Percentiles rank a stretch among this genome's conserved stretches.
These are phyloP conservation scores for Neurospora sp. DNA, from an alignment of 495 filamentous ascomycete genomes.

Conservation along the genomic window DNA sequence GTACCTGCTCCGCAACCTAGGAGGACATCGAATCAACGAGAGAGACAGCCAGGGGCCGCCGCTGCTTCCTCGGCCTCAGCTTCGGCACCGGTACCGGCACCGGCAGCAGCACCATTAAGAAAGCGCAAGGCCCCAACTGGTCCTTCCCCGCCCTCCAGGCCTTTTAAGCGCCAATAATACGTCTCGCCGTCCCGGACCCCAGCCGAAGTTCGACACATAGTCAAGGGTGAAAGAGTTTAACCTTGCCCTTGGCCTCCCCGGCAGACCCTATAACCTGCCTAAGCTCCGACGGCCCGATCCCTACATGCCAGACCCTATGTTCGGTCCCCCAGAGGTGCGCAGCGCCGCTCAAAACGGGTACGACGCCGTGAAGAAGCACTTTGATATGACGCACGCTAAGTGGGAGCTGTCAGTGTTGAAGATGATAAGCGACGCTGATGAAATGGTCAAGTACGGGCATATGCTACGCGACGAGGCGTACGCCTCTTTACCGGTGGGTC, in stretches of 20 bases:
- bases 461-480: not conserved
- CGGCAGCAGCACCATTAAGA: not conserved
- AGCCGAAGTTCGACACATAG: not conserved
- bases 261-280: not conserved
- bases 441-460: not conserved
- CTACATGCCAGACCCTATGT: too few relatives aligned
- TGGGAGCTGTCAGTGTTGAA: not conserved
- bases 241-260: not conserved
- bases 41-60: not conserved
- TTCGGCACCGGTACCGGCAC: not conserved
- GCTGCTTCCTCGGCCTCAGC: not conserved
- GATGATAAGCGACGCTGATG: not conserved
- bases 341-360: not conserved
- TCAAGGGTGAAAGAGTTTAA: not conserved
- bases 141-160: not conserved
- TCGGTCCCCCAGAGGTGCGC: too few relatives aligned
- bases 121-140: not conserved
- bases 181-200: not conserved
- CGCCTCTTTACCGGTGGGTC: not conserved
- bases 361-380: not conserved
- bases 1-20: not conserved
- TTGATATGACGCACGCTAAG: accelerated
- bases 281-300: not conserved
- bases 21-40: not conserved
- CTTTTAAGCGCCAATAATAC: not conserved